These are phyloP conservation scores for Pseudomicrostroma phylloplanum DNA, from an alignment of 1,284 basidiomycete genomes.

Conservation along the genomic window DNA sequence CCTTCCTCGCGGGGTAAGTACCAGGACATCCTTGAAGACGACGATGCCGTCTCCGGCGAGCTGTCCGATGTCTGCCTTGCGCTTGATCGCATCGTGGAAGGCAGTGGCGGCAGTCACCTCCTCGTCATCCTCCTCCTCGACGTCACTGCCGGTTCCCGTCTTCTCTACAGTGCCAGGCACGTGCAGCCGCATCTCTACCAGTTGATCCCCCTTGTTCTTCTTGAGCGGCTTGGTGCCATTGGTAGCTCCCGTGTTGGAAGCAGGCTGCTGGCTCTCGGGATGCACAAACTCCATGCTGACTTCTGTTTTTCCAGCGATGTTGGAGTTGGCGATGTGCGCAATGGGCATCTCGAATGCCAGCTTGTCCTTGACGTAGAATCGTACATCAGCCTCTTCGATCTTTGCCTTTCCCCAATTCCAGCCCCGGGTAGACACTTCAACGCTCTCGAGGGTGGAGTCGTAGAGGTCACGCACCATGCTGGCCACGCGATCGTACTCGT, in stretches of 20 bases:
- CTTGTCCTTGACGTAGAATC: slow-evolving; percentile 85
- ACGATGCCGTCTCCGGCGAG: slow-evolving; percentile 86
- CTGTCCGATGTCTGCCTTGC: slow-evolving; percentile 90
- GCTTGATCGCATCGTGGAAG: slow-evolving; percentile 93
- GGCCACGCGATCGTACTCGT: slow-evolving; percentile 57
- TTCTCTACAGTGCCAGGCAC: slow-evolving; percentile 69
- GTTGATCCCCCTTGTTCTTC: slow-evolving; percentile 56
- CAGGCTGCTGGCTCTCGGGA: slow-evolving; percentile 51
- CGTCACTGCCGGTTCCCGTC: slow-evolving; percentile 25
- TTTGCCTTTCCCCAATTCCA: slow-evolving; percentile 89
- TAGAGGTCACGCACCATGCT: slow-evolving; percentile 60
- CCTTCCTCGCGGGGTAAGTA: slow-evolving; percentile 85
- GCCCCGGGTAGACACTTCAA: slow-evolving; percentile 82
- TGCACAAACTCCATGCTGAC: slow-evolving; percentile 88
- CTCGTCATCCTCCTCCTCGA: slow-evolving; percentile 56
- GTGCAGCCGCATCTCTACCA: slow-evolving; percentile 93
- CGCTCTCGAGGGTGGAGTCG: slow-evolving; percentile 72
- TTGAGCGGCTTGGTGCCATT: slow-evolving; percentile 15
- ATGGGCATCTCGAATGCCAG: slow-evolving; percentile 88
- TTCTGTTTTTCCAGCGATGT: slow-evolving; percentile 93
- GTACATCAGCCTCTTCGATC: slow-evolving; percentile 66
- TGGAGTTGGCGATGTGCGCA: slow-evolving; percentile 83
- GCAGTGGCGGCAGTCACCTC: slow-evolving; percentile 80
- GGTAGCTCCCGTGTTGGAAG: slow-evolving; percentile 45
- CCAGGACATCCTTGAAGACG: slow-evolving; percentile 93